Base-by-base conservation (phyloP, 2,329 filamentous ascomycete species). In the Ambrosiella cleistominuta region DNA sequence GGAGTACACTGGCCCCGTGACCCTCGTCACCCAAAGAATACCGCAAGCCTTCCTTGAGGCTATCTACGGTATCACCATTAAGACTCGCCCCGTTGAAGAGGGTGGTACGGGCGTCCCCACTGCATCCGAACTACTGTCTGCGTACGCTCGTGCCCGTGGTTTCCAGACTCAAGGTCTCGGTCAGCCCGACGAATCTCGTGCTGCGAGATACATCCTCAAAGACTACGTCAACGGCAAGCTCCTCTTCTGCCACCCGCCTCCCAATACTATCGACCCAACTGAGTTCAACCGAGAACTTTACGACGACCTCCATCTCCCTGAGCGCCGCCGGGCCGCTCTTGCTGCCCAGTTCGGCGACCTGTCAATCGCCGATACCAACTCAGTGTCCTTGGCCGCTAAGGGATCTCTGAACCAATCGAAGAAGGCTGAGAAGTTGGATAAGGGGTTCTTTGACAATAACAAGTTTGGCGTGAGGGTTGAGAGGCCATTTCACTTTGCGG, bases 201-300 rank as follows among this genome's bases (percentile, higher is more conserved):
- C 93, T 6, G 89, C 91, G 3, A 80, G 93, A 57, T 86, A 88
- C 64, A 78, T 98, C 13, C 78, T 98, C 35, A 98, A 98, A 69
- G 93, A 98, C 72, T 98, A 97, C 66, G 93, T 98, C 64, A 95
- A 85, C 68, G 93, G 93, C 62, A 97, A 96, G 72, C 79, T 98
- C 0, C 78, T 97, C 5, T 97, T 85, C 72, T 93, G 89, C 64
- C 84, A 91, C 65, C 90, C 93, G 3, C 93, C 93, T 0, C 90
- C 90, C 0, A 72, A 72, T 3, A 78, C 83, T 37, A 80, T 85
- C 44, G 86, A 96, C 64, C 74, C 81, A 0, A 72, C 73, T 54
- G 80, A 84, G 57, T 98, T 97, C 76, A 98, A 98, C 71, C 74
- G 76, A 54, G 90, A 94, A 60, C 81, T 97, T 3, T 97, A 97